These are phyloP conservation scores for Chaetoscypha palmicola DNA, from an alignment of 2,329 filamentous ascomycete species.

Conservation along the genomic window DNA sequence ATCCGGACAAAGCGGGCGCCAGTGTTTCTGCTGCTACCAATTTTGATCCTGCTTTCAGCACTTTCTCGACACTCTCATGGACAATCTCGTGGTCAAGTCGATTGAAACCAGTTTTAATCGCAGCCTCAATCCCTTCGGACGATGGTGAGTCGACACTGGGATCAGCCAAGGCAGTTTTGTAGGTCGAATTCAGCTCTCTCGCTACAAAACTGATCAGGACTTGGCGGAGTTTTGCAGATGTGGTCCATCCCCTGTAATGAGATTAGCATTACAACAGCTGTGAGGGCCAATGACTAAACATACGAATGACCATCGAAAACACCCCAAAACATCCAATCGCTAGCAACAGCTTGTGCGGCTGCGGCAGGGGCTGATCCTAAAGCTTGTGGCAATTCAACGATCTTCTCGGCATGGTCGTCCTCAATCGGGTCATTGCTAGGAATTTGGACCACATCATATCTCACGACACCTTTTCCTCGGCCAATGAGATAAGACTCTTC, in stretches of 20 bases:
- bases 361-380: constrained; percentile 32
- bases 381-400: constrained; percentile 75
- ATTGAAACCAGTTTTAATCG: constrained; percentile 88
- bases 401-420: constrained; percentile 97
- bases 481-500: constrained; percentile 91
- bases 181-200: constrained; percentile 85
- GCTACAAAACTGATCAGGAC: constrained; percentile 88
- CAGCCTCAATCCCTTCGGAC: constrained; percentile 74
- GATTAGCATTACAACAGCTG: constrained; percentile 15
- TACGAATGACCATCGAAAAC: constrained; percentile 97
- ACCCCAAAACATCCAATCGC: constrained; percentile 99
- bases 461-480: constrained; percentile 80
- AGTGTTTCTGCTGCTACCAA: constrained; percentile 85
- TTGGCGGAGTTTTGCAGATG: constrained; percentile 90
- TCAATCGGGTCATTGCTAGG: constrained; percentile 97
- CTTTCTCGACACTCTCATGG: constrained; percentile 84
- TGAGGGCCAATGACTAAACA: too few species aligned
- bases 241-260: constrained; percentile 81
- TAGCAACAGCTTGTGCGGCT: constrained; percentile 43
- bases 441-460: constrained; percentile 91
- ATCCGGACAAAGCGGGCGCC: constrained; percentile 90
- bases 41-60: constrained; percentile 82
- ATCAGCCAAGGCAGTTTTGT: constrained; percentile 63
- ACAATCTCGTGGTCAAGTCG: constrained; percentile 91
- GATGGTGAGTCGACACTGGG: constrained; percentile 55